phyloP scores from a whole-genome alignment of 1,284 basidiomycete genomes.

The Stygiomarasmius scandens region DNA sequence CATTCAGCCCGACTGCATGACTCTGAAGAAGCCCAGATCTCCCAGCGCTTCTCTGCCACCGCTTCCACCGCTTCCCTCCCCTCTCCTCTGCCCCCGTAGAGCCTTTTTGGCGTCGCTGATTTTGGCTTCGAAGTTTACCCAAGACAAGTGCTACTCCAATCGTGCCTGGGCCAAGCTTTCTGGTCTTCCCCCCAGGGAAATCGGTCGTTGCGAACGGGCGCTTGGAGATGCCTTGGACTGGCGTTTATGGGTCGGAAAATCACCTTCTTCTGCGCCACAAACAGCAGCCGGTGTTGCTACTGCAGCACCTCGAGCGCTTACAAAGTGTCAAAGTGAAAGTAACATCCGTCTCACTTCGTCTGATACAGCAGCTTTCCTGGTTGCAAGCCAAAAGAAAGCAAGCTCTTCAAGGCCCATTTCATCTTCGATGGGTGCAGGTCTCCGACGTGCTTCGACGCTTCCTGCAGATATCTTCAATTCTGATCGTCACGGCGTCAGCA shows the following conservation, averaged over 20 bases:
- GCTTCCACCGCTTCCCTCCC: slow-evolving; percentile 65
- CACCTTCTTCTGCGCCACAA: slow-evolving; percentile 15
- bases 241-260: slow-evolving; percentile 84
- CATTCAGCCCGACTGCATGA: slow-evolving; percentile 3
- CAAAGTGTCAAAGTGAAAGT: slow-evolving; percentile 46
- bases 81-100: slow-evolving; percentile 83
- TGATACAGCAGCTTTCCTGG: slow-evolving; percentile 4
- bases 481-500: neutral
- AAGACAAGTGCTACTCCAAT: slow-evolving; percentile 92
- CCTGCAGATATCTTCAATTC: slow-evolving; percentile 29
- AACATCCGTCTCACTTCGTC: slow-evolving; percentile 25
- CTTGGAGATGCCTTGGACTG: slow-evolving; percentile 79
- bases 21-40: slow-evolving; percentile 22
- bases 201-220: slow-evolving; percentile 79
- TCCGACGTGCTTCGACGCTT: slow-evolving; percentile 35
- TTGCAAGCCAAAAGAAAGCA: neutral
- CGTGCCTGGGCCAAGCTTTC: slow-evolving; percentile 89
- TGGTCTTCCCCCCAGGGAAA: slow-evolving; percentile 75
- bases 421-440: slow-evolving; percentile 8
- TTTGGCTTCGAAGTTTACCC: slow-evolving; percentile 88
- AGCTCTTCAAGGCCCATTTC: neutral
- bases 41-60: slow-evolving; percentile 37
- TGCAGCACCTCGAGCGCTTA: slow-evolving; percentile 31
- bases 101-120: slow-evolving; percentile 89
- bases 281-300: slow-evolving; percentile 17